These are phyloP conservation scores for Aspergillus quadrilineatus DNA, from an alignment of 2,329 filamentous ascomycete genomes.

Conservation along the genomic window DNA sequence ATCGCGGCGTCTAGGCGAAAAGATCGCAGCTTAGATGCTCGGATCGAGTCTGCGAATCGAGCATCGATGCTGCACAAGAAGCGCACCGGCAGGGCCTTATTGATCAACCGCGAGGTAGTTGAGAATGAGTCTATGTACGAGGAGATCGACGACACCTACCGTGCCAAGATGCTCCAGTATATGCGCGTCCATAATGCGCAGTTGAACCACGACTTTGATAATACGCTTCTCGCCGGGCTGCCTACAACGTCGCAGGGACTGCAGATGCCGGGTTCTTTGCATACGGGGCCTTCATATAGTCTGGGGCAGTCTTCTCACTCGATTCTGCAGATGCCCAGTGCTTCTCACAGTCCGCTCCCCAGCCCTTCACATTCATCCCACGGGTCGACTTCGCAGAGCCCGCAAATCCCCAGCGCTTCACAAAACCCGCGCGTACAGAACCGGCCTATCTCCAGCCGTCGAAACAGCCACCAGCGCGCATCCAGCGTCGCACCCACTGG, in stretches of 20 bases:
- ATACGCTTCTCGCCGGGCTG: slow-evolving; percentile 32
- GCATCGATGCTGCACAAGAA: slow-evolving; percentile 90
- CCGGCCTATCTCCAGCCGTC: neutral
- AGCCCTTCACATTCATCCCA: neutral
- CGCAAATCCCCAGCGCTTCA: neutral
- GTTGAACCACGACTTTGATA: slow-evolving; percentile 39
- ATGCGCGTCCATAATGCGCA: slow-evolving; percentile 39
- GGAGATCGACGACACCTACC: slow-evolving; percentile 77
- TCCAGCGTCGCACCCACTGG: slow-evolving; percentile 28
- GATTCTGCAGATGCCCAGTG: neutral
- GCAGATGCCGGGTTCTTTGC: slow-evolving; percentile 25
- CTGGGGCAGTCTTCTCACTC: neutral
- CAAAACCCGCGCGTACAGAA: neutral
- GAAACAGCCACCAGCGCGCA: slow-evolving; percentile 27
- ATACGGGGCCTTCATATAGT: slow-evolving; percentile 15
- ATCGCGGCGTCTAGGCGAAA: slow-evolving; percentile 86
- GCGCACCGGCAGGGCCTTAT: slow-evolving; percentile 77
- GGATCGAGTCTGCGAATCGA: slow-evolving; percentile 80
- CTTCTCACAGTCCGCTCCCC: neutral
- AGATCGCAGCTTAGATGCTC: slow-evolving; percentile 82
- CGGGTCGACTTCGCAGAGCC: neutral
- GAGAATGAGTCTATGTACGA: slow-evolving; percentile 95
- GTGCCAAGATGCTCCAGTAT: slow-evolving; percentile 41
- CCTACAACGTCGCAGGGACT: neutral
- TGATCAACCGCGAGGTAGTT: slow-evolving; percentile 82